Conservation (phyloP, 129 eudicot species). For the Arctium lappa region DNA sequence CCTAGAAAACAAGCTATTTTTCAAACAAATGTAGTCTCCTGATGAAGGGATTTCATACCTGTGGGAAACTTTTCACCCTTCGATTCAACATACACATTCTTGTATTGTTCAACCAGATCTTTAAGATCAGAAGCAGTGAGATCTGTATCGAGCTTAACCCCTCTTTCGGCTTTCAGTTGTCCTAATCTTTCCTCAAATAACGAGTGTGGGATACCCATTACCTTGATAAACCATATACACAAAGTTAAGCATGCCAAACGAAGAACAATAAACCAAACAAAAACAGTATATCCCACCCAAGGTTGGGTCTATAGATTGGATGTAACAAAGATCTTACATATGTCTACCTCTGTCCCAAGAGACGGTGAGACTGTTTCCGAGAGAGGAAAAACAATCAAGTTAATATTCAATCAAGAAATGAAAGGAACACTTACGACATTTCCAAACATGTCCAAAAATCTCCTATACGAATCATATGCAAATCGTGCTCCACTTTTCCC, state of each 20-base stretch:
- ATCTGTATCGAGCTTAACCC: conserved; percentile 73
- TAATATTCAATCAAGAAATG: background rate
- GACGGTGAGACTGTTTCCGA: too few relatives aligned
- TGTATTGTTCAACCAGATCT: conserved; percentile 86
- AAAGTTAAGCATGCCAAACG: background rate
- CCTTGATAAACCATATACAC: conserved; percentile 45
- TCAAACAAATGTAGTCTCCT: background rate
- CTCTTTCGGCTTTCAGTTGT: conserved; percentile 53
- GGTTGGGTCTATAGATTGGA: background rate
- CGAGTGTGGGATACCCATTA: conserved; percentile 85
- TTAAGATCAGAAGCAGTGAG: conserved; percentile 88
- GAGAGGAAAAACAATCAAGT: background rate
- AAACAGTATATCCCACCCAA: background rate
- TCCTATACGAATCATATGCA: conserved; percentile 90
- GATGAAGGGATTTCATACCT: conserved; percentile 38
- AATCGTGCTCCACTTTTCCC: conserved; percentile 96
- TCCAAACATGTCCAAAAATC: conserved; percentile 98
- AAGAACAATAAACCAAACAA: background rate
- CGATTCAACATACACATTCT: conserved; percentile 71
- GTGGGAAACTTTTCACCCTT: conserved; percentile 88
- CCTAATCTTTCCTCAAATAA: conserved; percentile 77
- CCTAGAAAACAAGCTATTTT: background rate
- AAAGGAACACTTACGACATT: conserved; percentile 63
- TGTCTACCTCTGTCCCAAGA: background rate
- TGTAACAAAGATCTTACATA: too few relatives aligned